phyloP scores from a whole-genome alignment of 352 stramenopile genomes.

The Phytophthora syringae region DNA sequence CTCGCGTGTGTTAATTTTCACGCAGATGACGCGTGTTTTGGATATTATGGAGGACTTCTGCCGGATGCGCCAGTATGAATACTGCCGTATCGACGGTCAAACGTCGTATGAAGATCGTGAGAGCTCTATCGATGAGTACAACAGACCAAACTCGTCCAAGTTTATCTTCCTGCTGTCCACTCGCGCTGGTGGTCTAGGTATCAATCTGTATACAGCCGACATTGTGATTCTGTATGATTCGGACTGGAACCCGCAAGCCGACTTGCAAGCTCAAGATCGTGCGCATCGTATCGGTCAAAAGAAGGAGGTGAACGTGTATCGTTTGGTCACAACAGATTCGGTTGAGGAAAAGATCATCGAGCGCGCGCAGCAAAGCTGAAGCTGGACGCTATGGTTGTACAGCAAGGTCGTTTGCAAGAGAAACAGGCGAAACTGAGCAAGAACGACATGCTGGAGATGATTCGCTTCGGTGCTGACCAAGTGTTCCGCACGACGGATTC shows the following conservation, averaged over 20 bases:
- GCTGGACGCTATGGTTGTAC: conserved; percentile 86
- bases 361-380: conserved; percentile 98
- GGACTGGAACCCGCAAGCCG: conserved; percentile 98
- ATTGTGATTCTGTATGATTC: conserved; percentile 98
- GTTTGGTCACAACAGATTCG: conserved; percentile 95
- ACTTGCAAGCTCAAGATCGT: conserved; percentile 95
- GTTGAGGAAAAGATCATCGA: conserved; percentile 99
- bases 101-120: conserved; percentile 89
- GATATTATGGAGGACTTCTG: conserved; percentile 97
- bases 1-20: conserved; percentile 93
- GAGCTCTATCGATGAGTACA: conserved; percentile 94
- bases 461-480: conserved; percentile 98
- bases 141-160: conserved; percentile 95
- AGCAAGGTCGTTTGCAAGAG: conserved; percentile 86
- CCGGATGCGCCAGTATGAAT: conserved; percentile 92
- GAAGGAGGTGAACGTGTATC: conserved; percentile 97
- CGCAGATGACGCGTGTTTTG: conserved; percentile 93
- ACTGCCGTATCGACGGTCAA: conserved; percentile 90
- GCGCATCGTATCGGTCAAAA: conserved; percentile 99
- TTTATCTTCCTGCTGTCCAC: conserved; percentile 99
- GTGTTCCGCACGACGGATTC: conserved; percentile 97
- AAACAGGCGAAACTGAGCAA: conserved; percentile 94
- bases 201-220: conserved; percentile 99
- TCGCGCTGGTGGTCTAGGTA: conserved; percentile 96
- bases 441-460: conserved; percentile 97